Base-by-base conservation (phyloP, 176 grass and related monocot genomes). In the Cenchrus purpureus region DNA sequence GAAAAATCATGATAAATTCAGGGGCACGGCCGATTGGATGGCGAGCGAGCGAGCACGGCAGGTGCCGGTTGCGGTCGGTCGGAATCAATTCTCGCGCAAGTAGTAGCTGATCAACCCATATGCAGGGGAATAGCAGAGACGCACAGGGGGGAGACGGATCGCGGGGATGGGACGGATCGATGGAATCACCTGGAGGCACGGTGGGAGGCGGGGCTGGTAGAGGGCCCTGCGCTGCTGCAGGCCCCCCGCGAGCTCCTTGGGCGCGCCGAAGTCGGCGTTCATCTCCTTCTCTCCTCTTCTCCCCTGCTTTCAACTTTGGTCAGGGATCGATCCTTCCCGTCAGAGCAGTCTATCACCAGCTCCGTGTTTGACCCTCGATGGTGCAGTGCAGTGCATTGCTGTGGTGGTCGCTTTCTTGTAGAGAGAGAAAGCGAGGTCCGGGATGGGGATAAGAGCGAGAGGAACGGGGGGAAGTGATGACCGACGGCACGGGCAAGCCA, bases 261-360 rank as follows among this genome's bases (percentile, higher is more conserved):
- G 60, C 7, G 49, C 79, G 13, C 88, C 88, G 29, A 86, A 90
- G 50, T 90, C 88, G 1, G 79, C 79, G 88, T 90, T 90, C 88
- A 90, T 90, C 65, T 69, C 81, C 49, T 51, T 20, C 40, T 25
- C 12, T 10, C n/a, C 14, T 71, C 19, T 79, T 34, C 45, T 10
- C 44, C 32, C 34, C 67, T 37, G 1, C 13, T 3, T n/a, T n/a
- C 78, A 71, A 58, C 73, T 66, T 20, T 68, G 64, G 51, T n/a
- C 51, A 81, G 49, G 78, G 31, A 68, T 25, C 46, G 50, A 81
- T 25, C 50, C 50, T n/a, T 68, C 37, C 34, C 2, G 11, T 55
- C 77, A 46, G 2, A 48, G 17, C 12, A 57, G 28, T n/a, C 40
- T 40, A 12, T 22, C 44, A 11, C 14, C 59, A 68, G 45, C 29